These are phyloP conservation scores for Gracilariopsis chorda DNA, from an alignment of 23 red algal species.

Conservation along the genomic window DNA sequence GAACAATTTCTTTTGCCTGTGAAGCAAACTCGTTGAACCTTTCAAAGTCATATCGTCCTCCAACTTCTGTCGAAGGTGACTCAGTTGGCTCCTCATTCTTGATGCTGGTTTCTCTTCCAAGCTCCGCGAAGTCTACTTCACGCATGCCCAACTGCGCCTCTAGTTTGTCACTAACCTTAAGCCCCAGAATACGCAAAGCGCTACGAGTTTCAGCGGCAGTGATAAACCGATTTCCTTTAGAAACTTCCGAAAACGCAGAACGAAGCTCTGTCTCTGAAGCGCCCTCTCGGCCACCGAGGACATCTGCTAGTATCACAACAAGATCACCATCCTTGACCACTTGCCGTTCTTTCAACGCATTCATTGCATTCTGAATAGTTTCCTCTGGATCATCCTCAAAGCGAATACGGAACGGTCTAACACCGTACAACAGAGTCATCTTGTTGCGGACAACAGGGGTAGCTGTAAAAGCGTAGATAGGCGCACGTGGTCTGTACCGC, in stretches of 20 bases:
- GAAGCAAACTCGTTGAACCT: constrained; percentile 77
- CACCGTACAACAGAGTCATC: constrained; percentile 90
- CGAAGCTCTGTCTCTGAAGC: constrained; percentile 76
- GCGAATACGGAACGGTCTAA: constrained; percentile 86
- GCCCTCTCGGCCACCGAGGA: constrained; percentile 83
- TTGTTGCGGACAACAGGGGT: constrained; percentile 88
- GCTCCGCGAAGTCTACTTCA: constrained; percentile 76
- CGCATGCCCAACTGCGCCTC: constrained; percentile 83
- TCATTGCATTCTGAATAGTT: constrained; percentile 85
- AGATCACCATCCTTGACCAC: constrained; percentile 70
- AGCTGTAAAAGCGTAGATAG: constrained; percentile 93
- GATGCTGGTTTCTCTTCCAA: constrained; percentile 55
- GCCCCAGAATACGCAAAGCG: constrained; percentile 77
- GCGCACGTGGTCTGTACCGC: constrained; percentile 74
- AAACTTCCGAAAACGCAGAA: constrained; percentile 70
- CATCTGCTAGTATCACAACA: constrained; percentile 92
- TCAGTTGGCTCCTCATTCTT: constrained; percentile 49
- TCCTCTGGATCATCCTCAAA: constrained; percentile 94
- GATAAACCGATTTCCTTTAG: constrained; percentile 60
- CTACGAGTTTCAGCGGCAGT: constrained; percentile 58
- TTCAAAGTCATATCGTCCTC: constrained; percentile 64
- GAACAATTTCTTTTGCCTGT: constrained; percentile 83
- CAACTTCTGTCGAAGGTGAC: neutral
- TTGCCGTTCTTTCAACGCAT: constrained; percentile 69
- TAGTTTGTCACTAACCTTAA: constrained; percentile 89